A percentile compares a stretch with the other conserved stretches of the same genome.
Evolutionary conservation across 2,329 filamentous ascomycete genomes (phyloP).

Genomic region (Monosporascus sp.): DNA sequence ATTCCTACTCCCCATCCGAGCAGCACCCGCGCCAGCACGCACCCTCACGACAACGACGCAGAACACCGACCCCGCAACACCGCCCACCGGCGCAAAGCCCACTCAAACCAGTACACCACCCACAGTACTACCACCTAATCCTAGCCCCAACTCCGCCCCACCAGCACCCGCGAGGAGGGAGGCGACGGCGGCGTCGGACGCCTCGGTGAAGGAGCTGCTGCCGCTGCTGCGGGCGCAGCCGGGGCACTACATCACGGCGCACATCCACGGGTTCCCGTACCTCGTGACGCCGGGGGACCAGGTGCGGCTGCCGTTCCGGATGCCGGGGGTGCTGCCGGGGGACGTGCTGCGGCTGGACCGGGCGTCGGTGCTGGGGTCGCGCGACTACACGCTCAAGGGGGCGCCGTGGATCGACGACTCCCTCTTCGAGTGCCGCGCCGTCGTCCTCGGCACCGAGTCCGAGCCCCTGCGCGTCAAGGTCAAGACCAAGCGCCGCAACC

Average conservation of each 20-base stretch:
- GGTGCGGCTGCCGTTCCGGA: slow-evolving; percentile 72
- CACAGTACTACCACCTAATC: not conserved
- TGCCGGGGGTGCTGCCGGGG: slow-evolving; percentile 71
- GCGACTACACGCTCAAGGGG: slow-evolving; percentile 86
- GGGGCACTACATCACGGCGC: slow-evolving; percentile 71
- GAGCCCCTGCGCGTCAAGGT: slow-evolving; percentile 72
- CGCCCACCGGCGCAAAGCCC: slow-evolving; percentile 26
- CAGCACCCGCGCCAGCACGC: slow-evolving; percentile 23
- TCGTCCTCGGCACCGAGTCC: slow-evolving; percentile 77
- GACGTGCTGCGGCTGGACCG: slow-evolving; percentile 86
- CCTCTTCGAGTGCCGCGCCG: slow-evolving; percentile 78
- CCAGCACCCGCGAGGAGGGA: slow-evolving; percentile 1
- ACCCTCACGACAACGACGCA: slow-evolving; percentile 29
- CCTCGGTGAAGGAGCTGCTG: slow-evolving; percentile 46
- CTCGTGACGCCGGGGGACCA: slow-evolving; percentile 72
- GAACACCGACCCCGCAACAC: slow-evolving; percentile 23
- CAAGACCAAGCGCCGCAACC: slow-evolving; percentile 76
- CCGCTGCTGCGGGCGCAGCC: slow-evolving; percentile 69
- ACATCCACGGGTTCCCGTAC: slow-evolving; percentile 76
- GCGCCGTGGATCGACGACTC: slow-evolving; percentile 76
- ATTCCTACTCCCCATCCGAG: slow-evolving; percentile 47
- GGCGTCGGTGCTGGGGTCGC: slow-evolving; percentile 73
- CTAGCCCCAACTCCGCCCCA: slow-evolving; percentile 6
- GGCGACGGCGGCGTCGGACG: slow-evolving; percentile 45
- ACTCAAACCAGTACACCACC: slow-evolving; percentile 11